These are phyloP conservation scores for Colletotrichum musicola DNA, from an alignment of 2,329 filamentous ascomycete genomes.

Conservation along the genomic window DNA sequence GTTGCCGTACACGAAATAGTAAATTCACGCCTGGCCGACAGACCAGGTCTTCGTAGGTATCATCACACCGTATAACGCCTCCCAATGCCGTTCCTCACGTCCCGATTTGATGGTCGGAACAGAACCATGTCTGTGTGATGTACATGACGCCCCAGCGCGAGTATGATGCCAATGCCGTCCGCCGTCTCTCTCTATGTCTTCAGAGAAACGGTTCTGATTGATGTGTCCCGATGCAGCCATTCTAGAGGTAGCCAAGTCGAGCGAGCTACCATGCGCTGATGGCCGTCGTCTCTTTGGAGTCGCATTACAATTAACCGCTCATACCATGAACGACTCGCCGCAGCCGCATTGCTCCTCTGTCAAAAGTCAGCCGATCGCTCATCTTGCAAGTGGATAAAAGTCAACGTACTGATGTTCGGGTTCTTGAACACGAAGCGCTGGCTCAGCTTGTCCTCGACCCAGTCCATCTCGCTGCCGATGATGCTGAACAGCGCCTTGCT, in stretches of 20 bases:
- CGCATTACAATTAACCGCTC: neutral
- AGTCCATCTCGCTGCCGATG: conserved; percentile 99
- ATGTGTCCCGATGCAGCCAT: neutral
- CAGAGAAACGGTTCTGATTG: neutral
- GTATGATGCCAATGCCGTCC: conserved; percentile 20
- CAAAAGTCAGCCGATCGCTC: conserved; percentile 45
- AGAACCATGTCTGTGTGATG: conserved; percentile 32
- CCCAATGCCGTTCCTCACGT: conserved; percentile 24
- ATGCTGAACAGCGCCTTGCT: conserved; percentile 98
- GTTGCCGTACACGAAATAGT: neutral
- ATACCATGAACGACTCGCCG: conserved; percentile 95
- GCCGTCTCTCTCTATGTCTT: conserved; percentile 18
- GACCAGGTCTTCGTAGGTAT: conserved; percentile 31
- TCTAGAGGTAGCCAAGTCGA: neutral
- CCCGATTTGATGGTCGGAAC: conserved; percentile 21
- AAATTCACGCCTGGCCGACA: conserved; percentile 15
- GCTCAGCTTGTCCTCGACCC: conserved; percentile 95
- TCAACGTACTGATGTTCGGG: conserved; percentile 93
- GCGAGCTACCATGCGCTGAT: too few species aligned
- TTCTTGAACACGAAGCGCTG: conserved; percentile 95
- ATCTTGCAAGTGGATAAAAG: neutral
- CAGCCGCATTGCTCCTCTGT: conserved; percentile 96
- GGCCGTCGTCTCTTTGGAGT: too few species aligned
- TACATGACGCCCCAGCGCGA: conserved; percentile 27
- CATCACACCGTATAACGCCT: conserved; percentile 36